phyloP scores from a whole-genome alignment of 257 asterid species.

The Solanum megistacrolobum region DNA sequence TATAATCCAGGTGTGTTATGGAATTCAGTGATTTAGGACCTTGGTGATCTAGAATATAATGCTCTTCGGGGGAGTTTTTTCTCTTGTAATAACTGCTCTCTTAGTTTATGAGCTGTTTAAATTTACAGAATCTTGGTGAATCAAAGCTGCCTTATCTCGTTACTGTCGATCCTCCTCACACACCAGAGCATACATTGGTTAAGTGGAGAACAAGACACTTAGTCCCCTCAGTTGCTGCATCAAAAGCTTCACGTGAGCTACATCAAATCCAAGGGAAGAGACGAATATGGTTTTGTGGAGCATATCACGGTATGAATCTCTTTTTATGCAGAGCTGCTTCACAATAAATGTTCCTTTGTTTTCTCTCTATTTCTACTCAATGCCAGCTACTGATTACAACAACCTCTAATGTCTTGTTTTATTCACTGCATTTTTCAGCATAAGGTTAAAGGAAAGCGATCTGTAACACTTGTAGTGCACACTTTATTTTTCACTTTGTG shows the following conservation, averaged over 20 bases:
- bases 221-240: slow-evolving; percentile 83
- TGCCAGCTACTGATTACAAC: no score
- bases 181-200: slow-evolving; percentile 55
- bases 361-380: no score
- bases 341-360: neutral
- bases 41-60: no score
- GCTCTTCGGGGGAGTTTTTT: neutral
- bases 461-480: neutral
- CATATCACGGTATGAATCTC: slow-evolving; percentile 60
- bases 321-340: neutral
- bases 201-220: slow-evolving; percentile 85
- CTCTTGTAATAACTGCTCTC: neutral
- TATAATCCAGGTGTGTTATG: slow-evolving; percentile 40
- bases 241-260: slow-evolving; percentile 64
- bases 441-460: neutral
- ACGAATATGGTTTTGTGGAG: slow-evolving; percentile 88
- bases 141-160: slow-evolving; percentile 54
- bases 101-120: neutral
- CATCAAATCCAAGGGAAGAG: slow-evolving; percentile 78
- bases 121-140: slow-evolving; percentile 53
- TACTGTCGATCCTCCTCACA: slow-evolving; percentile 65
- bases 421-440: neutral
- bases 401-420: neutral
- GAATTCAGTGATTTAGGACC: neutral
- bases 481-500: neutral